A percentile compares a stretch with the other conserved stretches of the same genome.
Conservation (phyloP, 208 protist species). For the Kentomonas sorsogonicus region DNA sequence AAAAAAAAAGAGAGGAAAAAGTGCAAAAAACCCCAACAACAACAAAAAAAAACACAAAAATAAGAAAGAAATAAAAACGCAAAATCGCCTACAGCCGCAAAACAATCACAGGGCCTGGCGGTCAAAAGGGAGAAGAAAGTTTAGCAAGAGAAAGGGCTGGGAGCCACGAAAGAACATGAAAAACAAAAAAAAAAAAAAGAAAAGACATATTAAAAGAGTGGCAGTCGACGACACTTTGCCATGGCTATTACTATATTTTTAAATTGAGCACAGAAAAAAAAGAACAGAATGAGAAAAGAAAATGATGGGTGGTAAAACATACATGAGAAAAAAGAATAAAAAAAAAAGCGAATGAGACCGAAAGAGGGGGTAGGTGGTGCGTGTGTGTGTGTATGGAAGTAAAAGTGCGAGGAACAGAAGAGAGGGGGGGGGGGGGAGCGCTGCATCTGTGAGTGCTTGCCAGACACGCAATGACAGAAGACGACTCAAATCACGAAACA, state of each 20-base stretch:
- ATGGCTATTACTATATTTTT: constrained; percentile 14
- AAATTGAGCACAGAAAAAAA: constrained; percentile 10
- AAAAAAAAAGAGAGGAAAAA: constrained; percentile 16
- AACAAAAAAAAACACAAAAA: constrained; percentile 3
- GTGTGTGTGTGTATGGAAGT: too few species aligned
- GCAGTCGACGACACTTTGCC: background rate
- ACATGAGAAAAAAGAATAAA: constrained; percentile 9
- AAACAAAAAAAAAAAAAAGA: constrained; percentile 6
- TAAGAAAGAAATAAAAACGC: constrained; percentile 9
- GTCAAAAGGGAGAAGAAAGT: constrained; percentile 9
- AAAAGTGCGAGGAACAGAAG: constrained; percentile 12
- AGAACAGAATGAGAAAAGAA: constrained; percentile 10
- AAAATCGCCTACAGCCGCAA: background rate
- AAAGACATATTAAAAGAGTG: constrained; percentile 9
- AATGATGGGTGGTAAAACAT: background rate
- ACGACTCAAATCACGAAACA: constrained; percentile 2
- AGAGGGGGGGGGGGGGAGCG: background rate
- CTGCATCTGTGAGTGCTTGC: too few species aligned
- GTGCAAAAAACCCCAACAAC: constrained; percentile 7
- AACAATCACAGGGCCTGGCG: background rate
- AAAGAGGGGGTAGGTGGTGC: too few species aligned
- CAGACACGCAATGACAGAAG: too few species aligned
- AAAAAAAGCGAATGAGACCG: too few species aligned
- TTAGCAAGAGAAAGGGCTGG: background rate
- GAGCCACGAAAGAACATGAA: constrained; percentile 5